Percentiles rank a stretch among this genome's conserved stretches.
These are phyloP conservation scores for Fusarium verrucosum DNA, from an alignment of 2,329 filamentous ascomycete genomes.

Conservation along the genomic window DNA sequence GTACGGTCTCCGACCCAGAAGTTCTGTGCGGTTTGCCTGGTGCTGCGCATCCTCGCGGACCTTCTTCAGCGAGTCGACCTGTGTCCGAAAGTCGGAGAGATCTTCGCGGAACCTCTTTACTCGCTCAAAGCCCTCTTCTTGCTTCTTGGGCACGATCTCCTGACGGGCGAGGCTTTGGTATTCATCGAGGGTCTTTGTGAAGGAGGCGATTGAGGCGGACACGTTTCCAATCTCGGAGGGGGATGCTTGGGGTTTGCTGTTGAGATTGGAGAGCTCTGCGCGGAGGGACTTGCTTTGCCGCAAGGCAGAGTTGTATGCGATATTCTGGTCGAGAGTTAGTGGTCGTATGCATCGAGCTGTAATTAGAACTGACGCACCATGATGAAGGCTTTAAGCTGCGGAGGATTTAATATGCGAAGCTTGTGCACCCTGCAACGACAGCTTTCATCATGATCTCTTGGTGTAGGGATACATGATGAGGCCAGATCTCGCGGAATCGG, in stretches of 20 bases:
- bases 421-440: constrained; percentile 17
- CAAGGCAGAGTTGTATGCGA: constrained; percentile 84
- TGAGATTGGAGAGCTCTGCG: constrained; percentile 76
- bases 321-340: constrained; percentile 64
- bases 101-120: constrained; percentile 87
- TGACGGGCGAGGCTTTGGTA: constrained; percentile 86
- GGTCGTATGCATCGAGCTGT: rapidly evolving
- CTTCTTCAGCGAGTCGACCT: constrained; percentile 80
- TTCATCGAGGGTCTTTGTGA: constrained; percentile 91
- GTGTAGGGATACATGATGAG: constrained; percentile 33
- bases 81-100: constrained; percentile 78
- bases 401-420: constrained; percentile 31
- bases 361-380: constrained; percentile 23
- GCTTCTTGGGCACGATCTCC: constrained; percentile 89
- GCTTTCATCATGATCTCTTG: constrained; percentile 37
- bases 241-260: constrained; percentile 71
- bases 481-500: constrained; percentile 43
- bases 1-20: constrained; percentile 86
- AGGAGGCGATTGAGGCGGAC: constrained; percentile 79
- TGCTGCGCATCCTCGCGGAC: constrained; percentile 79
- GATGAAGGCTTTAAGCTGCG: constrained; percentile 31
- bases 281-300: constrained; percentile 85
- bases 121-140: constrained; percentile 87
- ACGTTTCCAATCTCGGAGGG: constrained; percentile 69
- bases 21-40: constrained; percentile 74